Evolutionary conservation across 495 filamentous ascomycete genomes (phyloP).

Genomic region (Corynascus novoguineensis): DNA sequence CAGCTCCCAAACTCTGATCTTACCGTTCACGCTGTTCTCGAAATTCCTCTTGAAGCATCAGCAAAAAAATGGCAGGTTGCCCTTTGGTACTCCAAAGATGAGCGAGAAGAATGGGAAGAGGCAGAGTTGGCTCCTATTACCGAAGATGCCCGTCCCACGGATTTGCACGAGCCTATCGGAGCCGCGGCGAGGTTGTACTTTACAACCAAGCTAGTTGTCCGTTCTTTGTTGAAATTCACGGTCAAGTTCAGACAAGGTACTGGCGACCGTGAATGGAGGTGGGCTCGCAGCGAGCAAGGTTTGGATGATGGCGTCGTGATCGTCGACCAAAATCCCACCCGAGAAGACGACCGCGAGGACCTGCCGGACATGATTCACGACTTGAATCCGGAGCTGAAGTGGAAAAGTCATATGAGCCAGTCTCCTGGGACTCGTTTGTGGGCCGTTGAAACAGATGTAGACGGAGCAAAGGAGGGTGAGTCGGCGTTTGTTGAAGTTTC

Average conservation of each 20-base stretch:
- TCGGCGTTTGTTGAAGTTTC: conserved; percentile 52
- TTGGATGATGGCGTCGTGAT: conserved; percentile 60
- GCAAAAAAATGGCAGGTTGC: conserved; percentile 63
- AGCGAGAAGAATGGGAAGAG: conserved; percentile 43
- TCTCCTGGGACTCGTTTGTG: conserved; percentile 67
- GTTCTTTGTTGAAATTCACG: conserved; percentile 58
- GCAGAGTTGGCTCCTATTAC: conserved; percentile 36
- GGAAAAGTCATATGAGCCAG: conserved; percentile 56
- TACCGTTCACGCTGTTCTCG: conserved; percentile 64
- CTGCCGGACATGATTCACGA: conserved; percentile 56
- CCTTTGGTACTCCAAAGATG: conserved; percentile 64
- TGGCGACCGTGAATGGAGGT: conserved; percentile 59
- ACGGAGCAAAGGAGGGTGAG: conserved; percentile 46
- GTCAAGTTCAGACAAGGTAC: conserved; percentile 59
- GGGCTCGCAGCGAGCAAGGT: conserved; percentile 61
- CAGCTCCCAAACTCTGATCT: conserved; percentile 48
- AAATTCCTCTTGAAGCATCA: conserved; percentile 51
- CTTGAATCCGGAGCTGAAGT: conserved; percentile 52
- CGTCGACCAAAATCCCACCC: conserved; percentile 31
- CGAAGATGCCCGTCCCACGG: conserved; percentile 32
- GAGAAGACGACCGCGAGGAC: conserved; percentile 31
- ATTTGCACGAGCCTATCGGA: conserved; percentile 32
- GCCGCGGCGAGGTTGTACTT: conserved; percentile 41
- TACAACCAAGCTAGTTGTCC: conserved; percentile 37
- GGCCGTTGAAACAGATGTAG: conserved; percentile 55